Evolutionary conservation across 2,329 filamentous ascomycete species (phyloP).

Genomic region (Neonectria faginata): DNA sequence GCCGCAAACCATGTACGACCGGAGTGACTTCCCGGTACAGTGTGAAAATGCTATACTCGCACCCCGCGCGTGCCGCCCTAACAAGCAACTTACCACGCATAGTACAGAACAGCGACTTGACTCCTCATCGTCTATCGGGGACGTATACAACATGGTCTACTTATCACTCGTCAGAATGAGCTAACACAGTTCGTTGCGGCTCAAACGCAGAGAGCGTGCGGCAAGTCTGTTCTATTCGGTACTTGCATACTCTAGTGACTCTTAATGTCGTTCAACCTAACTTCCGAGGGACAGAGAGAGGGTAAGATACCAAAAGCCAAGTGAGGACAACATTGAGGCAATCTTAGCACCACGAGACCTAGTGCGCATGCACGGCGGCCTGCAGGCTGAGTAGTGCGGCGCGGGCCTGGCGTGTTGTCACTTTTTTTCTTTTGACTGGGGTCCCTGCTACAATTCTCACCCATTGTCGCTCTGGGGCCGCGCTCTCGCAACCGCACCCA

Average conservation of each 20-base stretch:
- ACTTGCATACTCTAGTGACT: not conserved
- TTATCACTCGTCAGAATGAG: not conserved
- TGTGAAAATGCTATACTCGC: conserved; percentile 26
- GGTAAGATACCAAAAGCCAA: conserved; percentile 3
- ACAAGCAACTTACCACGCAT: not conserved
- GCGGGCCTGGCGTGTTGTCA: conserved; percentile 40
- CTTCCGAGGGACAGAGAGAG: conserved; percentile 4
- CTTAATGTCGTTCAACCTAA: not conserved
- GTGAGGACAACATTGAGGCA: conserved; percentile 29
- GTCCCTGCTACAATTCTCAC: conserved; percentile 36
- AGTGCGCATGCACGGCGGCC: conserved; percentile 47
- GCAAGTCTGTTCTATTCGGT: not conserved
- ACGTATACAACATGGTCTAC: not conserved
- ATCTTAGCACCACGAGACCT: conserved; percentile 47
- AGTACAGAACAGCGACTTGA: conserved; percentile 10
- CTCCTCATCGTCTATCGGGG: not conserved
- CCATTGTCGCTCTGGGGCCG: conserved; percentile 25
- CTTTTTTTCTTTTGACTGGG: conserved; percentile 27
- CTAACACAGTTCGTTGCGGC: conserved; percentile 12
- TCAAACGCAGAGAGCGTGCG: conserved; percentile 1
- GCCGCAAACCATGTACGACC: conserved; percentile 32
- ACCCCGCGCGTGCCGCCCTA: conserved; percentile 5
- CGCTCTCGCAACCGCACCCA: conserved; percentile 21
- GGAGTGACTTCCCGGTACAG: conserved; percentile 39
- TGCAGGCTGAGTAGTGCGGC: conserved; percentile 45